These are phyloP conservation scores for Rhynchosporium secalis DNA, from an alignment of 2,329 filamentous ascomycete species.

Conservation along the genomic window DNA sequence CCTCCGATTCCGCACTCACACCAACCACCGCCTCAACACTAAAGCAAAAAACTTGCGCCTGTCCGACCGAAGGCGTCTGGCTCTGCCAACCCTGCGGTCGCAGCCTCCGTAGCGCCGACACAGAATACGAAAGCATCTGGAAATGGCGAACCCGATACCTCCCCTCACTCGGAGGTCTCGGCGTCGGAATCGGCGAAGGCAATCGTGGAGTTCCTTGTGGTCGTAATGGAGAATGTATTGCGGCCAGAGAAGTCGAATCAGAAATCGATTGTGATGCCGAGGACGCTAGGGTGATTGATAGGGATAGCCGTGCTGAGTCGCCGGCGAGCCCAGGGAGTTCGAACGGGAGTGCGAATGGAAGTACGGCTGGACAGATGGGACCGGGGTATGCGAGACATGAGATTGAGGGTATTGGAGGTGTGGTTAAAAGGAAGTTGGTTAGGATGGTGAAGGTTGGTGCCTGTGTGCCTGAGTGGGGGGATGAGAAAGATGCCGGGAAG, in stretches of 20 bases:
- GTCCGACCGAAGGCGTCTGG: constrained; percentile 64
- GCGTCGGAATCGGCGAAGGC: constrained; percentile 85
- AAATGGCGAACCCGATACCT: constrained; percentile 86
- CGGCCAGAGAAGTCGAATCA: constrained; percentile 73
- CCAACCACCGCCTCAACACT: constrained; percentile 39
- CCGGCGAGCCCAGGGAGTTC: constrained; percentile 26
- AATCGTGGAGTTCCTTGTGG: constrained; percentile 88
- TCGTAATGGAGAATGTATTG: constrained; percentile 73
- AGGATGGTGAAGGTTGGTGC: constrained; percentile 78
- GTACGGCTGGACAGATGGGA: constrained; percentile 44
- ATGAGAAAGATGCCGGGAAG: constrained; percentile 66
- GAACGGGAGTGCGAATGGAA: constrained; percentile 22
- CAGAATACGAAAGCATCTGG: constrained; percentile 71
- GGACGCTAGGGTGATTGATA: constrained; percentile 51
- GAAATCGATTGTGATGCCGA: constrained; percentile 86
- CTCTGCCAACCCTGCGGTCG: constrained; percentile 83
- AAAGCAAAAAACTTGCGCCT: constrained; percentile 34
- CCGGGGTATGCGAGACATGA: constrained; percentile 84
- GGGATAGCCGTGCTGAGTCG: constrained; percentile 25
- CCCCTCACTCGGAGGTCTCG: constrained; percentile 75
- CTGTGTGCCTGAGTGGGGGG: constrained; percentile 82
- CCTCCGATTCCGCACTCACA: constrained; percentile 44
- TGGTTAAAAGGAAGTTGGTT: constrained; percentile 85
- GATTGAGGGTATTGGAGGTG: constrained; percentile 86
- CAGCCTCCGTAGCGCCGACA: constrained; percentile 61